A percentile compares a stretch with the other conserved stretches of the same genome.
phyloP scores from a whole-genome alignment of 129 eudicot genomes.

The Flaveria brownii region DNA sequence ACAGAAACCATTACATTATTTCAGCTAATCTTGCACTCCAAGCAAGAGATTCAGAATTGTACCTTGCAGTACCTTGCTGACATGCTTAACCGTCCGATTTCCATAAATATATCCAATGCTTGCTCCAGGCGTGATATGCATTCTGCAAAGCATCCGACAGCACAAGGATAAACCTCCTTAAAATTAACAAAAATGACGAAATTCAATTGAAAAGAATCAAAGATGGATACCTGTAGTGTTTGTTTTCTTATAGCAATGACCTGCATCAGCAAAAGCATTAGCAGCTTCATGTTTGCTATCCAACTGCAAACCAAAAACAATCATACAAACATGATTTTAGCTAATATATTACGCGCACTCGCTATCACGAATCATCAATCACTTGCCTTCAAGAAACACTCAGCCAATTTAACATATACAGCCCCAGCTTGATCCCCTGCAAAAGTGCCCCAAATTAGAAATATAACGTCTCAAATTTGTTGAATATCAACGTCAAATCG shows the following conservation, averaged over 20 bases:
- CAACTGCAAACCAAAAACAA: not conserved
- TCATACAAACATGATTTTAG: not conserved
- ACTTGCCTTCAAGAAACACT: conserved; percentile 3
- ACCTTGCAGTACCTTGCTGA: conserved; percentile 36
- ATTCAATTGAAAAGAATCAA: not conserved
- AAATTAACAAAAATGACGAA: not conserved
- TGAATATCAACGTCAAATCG: not conserved
- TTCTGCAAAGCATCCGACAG: conserved; percentile 4
- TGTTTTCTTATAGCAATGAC: conserved; percentile 19
- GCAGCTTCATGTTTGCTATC: conserved; percentile 20
- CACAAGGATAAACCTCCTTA: not conserved
- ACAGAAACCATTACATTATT: not conserved
- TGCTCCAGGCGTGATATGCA: conserved; percentile 24
- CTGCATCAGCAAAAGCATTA: conserved; percentile 14
- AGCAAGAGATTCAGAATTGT: not conserved
- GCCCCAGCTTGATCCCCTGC: conserved; percentile 15
- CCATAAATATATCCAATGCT: conserved; percentile 24
- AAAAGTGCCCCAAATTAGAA: not conserved
- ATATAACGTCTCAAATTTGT: not conserved
- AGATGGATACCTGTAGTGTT: not conserved
- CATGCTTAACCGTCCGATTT: conserved; percentile 30
- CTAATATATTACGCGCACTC: not conserved
- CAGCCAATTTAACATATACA: conserved; percentile 8
- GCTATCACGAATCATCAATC: not conserved
- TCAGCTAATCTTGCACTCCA: not conserved